phyloP scores from a whole-genome alignment of 192 early-diverging fungal genomes.

The Gryganskiella cystojenkinii region DNA sequence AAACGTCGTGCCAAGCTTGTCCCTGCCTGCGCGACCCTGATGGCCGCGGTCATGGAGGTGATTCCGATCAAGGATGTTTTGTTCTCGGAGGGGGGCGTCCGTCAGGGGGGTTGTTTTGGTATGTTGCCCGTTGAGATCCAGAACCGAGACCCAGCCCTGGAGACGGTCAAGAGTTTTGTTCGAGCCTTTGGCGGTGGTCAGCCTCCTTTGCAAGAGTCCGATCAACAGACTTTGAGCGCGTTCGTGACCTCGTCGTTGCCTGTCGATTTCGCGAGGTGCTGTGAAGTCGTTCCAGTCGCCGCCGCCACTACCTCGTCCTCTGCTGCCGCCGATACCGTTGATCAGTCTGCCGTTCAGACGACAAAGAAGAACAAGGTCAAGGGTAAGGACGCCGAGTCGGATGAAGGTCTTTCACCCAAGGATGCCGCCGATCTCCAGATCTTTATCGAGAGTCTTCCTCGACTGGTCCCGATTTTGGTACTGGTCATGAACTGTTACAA shows the following conservation, averaged over 20 bases:
- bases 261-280: conserved; percentile 39
- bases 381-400: neutral
- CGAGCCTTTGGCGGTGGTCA: conserved; percentile 34
- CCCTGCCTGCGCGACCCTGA: conserved; percentile 62
- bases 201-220: conserved; percentile 27
- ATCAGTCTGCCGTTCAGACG: neutral
- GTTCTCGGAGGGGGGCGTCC: conserved; percentile 69
- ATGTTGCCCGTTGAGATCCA: conserved; percentile 51
- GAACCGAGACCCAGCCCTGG: conserved; percentile 58
- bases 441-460: conserved; percentile 49
- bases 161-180: conserved; percentile 54
- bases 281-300: no score
- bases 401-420: conserved; percentile 19
- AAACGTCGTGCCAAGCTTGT: conserved; percentile 66
- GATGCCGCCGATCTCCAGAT: conserved; percentile 27
- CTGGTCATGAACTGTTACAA: conserved; percentile 59
- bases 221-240: conserved; percentile 19
- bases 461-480: conserved; percentile 58
- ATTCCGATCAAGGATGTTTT: conserved; percentile 53
- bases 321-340: neutral
- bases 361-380: neutral
- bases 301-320: conserved; percentile 11
- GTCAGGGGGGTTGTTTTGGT: conserved; percentile 65
- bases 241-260: conserved; percentile 33
- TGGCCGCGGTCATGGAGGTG: conserved; percentile 56